phyloP scores from a whole-genome alignment of 2,329 filamentous ascomycete genomes.

The Ophiocordyceps camponoti-rufipedis region DNA sequence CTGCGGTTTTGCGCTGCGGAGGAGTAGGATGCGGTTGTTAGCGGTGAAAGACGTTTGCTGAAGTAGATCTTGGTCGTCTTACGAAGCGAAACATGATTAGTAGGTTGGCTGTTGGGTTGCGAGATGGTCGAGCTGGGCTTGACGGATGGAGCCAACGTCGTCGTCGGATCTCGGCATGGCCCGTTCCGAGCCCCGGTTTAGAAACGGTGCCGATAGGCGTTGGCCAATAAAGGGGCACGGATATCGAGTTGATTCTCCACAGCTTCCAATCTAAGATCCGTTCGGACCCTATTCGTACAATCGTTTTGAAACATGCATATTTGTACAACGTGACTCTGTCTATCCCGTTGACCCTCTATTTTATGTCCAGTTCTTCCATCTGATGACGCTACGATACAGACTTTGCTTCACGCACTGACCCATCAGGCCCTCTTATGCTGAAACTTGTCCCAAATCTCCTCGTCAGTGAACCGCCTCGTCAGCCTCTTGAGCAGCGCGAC shows the following conservation, averaged over 20 bases:
- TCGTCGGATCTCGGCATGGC: neutral
- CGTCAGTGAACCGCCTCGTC: conserved; percentile 46
- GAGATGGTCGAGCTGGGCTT: neutral
- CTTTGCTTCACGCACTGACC: neutral
- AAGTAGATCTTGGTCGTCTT: conserved; percentile 1
- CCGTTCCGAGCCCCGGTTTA: neutral
- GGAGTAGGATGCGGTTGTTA: conserved; percentile 4
- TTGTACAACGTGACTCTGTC: neutral
- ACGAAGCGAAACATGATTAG: conserved; percentile 8
- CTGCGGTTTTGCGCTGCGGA: conserved; percentile 54
- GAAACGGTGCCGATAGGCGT: no score
- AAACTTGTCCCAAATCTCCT: conserved; percentile 44
- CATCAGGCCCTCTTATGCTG: conserved; percentile 1
- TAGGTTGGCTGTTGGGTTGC: no score
- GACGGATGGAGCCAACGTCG: neutral
- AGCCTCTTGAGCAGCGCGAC: conserved; percentile 43
- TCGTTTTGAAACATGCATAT: no score
- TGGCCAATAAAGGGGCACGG: neutral
- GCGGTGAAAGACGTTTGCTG: conserved; percentile 1
- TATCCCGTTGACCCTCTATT: neutral
- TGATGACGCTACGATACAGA: neutral
- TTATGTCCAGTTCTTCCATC: neutral
- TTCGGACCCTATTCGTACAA: no score
- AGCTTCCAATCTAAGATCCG: no score
- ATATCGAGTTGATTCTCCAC: neutral